phyloP scores from a whole-genome alignment of 116 monocot genomes.

The Phalaenopsis hybrid region DNA sequence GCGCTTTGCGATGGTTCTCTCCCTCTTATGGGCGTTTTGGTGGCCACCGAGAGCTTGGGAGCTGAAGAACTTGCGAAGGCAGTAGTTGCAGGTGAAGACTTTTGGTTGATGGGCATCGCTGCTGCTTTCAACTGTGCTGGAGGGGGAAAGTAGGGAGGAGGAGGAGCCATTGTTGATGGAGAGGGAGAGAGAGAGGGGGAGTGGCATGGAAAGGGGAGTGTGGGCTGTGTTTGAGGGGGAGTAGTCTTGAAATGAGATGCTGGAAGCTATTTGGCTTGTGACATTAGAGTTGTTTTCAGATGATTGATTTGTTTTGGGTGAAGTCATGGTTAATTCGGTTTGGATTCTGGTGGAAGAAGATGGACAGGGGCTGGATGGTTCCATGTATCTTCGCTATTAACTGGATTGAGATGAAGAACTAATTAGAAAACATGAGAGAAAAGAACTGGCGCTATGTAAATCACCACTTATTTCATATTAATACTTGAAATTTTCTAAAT shows the following conservation, averaged over 20 bases:
- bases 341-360: too few species aligned
- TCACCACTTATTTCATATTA: too few species aligned
- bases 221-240: conserved; percentile 9
- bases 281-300: conserved; percentile 27
- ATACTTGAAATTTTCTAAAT: too few species aligned
- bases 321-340: background rate
- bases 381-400: too few species aligned
- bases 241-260: conserved; percentile 25
- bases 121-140: conserved; percentile 30
- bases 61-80: conserved; percentile 80
- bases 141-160: background rate
- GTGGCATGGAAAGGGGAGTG: background rate
- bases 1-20: conserved; percentile 45
- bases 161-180: background rate
- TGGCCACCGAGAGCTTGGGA: conserved; percentile 67
- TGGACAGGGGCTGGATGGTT: too few species aligned
- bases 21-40: conserved; percentile 33
- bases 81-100: conserved; percentile 78
- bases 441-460: too few species aligned
- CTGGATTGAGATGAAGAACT: too few species aligned
- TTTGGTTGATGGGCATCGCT: conserved; percentile 13
- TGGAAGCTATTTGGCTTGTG: conserved; percentile 51
- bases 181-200: conserved; percentile 36
- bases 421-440: too few species aligned
- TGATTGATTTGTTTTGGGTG: background rate